Conservation (phyloP, 495 filamentous ascomycete genomes). For the Penicillium antarcticum region DNA sequence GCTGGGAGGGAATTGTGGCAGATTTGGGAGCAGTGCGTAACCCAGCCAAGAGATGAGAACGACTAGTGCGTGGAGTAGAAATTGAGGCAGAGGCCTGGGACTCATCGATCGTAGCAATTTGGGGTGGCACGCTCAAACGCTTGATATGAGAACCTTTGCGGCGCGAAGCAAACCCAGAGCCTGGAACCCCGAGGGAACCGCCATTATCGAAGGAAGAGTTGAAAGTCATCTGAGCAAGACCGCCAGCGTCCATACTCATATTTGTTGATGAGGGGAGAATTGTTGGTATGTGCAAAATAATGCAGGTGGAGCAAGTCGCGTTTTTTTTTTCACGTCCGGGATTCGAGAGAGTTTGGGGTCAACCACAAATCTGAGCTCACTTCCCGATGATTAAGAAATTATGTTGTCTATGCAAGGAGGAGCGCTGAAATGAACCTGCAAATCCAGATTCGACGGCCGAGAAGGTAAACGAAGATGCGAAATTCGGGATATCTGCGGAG, state of each 20-base stretch:
- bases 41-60: slow-evolving; percentile 89
- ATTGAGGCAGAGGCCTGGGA: slow-evolving; percentile 44
- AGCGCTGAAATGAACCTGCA: slow-evolving; percentile 13
- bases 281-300: slow-evolving; percentile 37
- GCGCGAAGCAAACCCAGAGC: slow-evolving; percentile 78
- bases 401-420: slow-evolving; percentile 23
- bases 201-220: slow-evolving; percentile 66
- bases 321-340: slow-evolving; percentile 13
- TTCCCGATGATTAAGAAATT: slow-evolving; percentile 39
- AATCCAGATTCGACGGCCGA: slow-evolving; percentile 8
- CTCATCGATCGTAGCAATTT: slow-evolving; percentile 66
- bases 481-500: slow-evolving; percentile 16
- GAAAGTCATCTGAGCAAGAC: slow-evolving; percentile 99
- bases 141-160: slow-evolving; percentile 81
- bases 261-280: slow-evolving; percentile 23
- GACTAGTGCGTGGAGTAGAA: slow-evolving; percentile 85
- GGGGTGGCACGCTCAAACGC: slow-evolving; percentile 66
- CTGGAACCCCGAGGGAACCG: slow-evolving; percentile 63
- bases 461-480: slow-evolving; percentile 9
- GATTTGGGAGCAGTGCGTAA: slow-evolving; percentile 92
- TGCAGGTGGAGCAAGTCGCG: slow-evolving; percentile 16
- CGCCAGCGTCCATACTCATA: slow-evolving; percentile 95
- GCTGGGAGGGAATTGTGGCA: slow-evolving; percentile 63
- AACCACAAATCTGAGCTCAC: slow-evolving; percentile 28
- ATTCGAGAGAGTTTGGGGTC: slow-evolving; percentile 26